Evolutionary conservation across 148 eudicot genomes (phyloP), one percentile per base, ranked within the genome.

Genomic region (Beta vulgaris): DNA sequence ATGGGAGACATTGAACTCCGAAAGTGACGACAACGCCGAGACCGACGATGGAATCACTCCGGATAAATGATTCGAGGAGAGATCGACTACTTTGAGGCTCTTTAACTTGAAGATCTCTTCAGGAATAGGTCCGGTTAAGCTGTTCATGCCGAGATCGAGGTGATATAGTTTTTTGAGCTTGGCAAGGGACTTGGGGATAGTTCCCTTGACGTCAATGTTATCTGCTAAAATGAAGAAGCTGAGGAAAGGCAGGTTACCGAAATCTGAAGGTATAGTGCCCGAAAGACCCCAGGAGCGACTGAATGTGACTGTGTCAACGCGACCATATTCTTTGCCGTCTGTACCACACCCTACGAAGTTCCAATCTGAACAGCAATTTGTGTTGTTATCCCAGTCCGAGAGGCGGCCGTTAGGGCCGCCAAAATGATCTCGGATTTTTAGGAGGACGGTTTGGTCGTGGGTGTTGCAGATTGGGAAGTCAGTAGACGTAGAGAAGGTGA

Each of bases 81-180:
- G 79, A 71, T 89, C 85, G 3, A 89, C 75, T 18, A 78, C 58
- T 31, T 79, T 72, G 6, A 87, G 73, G 49, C 80, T 81, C 25
- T 79, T 82, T 28, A 89, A 75, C 60, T 78, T 59, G 23, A 85
- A 80, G n/a, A 87, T 64, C 55, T 79, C 77, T 0, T 66, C 35
- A 0, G 93, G 91, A 63, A 89, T 83, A 4, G 70, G 39, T 13
- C 88, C 89, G 42, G 86, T 69, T 42, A 90, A 69, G 12, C 77
- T 73, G 59, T 84, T 86, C 1, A 74, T 21, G 51, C 82, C 78
- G 48, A 90, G 80, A 46, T 78, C 78, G 64, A 87, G 79, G 32
- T 74, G 77, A 14, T 82, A 73, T 6, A 89, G 75, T 35, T 79
- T 76, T 8, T 57, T 81, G 1, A 87, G 80, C 61, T 67, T 81